Evolutionary conservation across 148 eudicot species (phyloP).

Genomic region (Linanthus parryae): DNA sequence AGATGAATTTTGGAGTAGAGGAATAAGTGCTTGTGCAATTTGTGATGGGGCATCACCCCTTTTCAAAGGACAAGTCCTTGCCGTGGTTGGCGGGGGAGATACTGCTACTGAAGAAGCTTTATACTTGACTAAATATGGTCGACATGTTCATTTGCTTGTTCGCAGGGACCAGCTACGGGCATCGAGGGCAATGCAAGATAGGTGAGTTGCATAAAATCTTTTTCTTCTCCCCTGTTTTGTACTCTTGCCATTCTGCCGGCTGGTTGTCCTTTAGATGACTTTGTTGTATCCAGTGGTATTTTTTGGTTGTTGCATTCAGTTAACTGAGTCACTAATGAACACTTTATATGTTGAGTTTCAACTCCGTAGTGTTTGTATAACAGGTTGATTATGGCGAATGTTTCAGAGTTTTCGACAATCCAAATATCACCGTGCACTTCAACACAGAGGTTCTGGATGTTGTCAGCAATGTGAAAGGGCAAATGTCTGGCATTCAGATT

Average conservation of each 20-base stretch:
- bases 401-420: conserved; percentile 99
- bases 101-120: conserved; percentile 99
- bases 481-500: conserved; percentile 83
- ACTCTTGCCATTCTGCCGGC: neutral
- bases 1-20: conserved; percentile 98
- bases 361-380: conserved; percentile 97
- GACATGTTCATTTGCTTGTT: conserved; percentile 95
- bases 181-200: conserved; percentile 99
- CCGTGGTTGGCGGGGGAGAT: conserved; percentile 99
- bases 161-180: conserved; percentile 82
- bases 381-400: conserved; percentile 99
- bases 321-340: conserved; percentile 25
- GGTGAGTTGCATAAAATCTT: conserved; percentile 31
- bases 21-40: conserved; percentile 98
- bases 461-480: conserved; percentile 82
- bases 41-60: conserved; percentile 99
- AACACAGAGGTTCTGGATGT: conserved; percentile 93
- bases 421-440: conserved; percentile 97
- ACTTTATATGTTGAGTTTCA: conserved; percentile 57
- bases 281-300: neutral
- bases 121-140: conserved; percentile 92
- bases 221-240: neutral
- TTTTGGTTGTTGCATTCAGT: conserved; percentile 8
- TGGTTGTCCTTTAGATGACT: neutral
- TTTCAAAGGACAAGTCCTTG: conserved; percentile 98